These are phyloP conservation scores for Lactifluus piperatus DNA, from an alignment of 768 basidiomycete species.

Conservation along the genomic window DNA sequence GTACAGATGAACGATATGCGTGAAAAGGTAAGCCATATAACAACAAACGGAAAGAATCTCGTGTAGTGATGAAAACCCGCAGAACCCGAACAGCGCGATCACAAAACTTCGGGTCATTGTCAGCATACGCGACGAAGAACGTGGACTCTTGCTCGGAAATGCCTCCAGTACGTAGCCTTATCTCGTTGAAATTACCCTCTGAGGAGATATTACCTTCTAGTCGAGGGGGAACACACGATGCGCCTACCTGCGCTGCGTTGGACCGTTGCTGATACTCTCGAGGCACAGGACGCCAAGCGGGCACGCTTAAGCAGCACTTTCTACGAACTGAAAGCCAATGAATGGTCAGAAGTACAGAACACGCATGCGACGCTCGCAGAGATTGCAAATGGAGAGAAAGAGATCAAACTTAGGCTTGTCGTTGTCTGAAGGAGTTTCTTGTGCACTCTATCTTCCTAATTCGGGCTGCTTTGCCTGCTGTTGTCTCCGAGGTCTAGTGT, in stretches of 20 bases:
- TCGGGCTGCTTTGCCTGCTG: no score
- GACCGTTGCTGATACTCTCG: background rate
- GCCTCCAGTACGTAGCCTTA: background rate
- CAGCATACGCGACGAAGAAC: background rate
- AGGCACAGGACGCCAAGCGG: background rate
- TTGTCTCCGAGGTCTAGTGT: background rate
- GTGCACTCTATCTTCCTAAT: no score
- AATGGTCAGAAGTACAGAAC: no score
- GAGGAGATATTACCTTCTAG: background rate
- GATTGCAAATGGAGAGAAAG: no score
- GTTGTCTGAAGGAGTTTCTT: no score
- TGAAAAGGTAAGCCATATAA: background rate
- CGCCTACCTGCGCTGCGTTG: conserved; percentile 11
- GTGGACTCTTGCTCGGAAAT: background rate
- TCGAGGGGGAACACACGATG: background rate
- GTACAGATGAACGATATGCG: background rate
- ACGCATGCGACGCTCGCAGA: no score
- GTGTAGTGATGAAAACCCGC: background rate
- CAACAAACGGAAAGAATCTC: background rate
- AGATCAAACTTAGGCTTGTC: no score
- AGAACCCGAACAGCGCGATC: background rate
- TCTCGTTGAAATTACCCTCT: background rate
- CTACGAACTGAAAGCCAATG: background rate
- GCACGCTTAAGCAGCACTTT: conserved; percentile 5
- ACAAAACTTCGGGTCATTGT: background rate